Percentiles rank a stretch among this genome's conserved stretches.
Evolutionary conservation across 331 rosid genomes (phyloP).

Genomic region (Phaseolus coccineus): DNA sequence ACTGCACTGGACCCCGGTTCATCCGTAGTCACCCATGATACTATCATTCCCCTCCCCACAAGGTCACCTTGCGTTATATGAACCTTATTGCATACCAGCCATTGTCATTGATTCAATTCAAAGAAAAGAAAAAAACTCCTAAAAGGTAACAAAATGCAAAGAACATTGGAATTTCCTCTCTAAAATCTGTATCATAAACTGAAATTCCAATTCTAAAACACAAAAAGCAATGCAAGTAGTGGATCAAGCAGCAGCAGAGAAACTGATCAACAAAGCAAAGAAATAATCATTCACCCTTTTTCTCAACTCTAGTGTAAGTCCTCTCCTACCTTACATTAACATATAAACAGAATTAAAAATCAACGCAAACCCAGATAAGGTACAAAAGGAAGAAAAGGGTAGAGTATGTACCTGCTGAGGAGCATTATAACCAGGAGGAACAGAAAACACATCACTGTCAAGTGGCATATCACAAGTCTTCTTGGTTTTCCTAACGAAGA

Average conservation of each 20-base stretch:
- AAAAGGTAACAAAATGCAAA: not conserved
- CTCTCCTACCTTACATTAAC: not conserved
- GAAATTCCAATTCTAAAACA: not conserved
- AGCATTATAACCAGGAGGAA: conserved; percentile 77
- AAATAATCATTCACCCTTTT: not conserved
- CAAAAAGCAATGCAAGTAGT: not conserved
- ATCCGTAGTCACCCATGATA: conserved; percentile 78
- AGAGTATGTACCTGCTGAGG: conserved; percentile 69
- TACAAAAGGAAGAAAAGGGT: not conserved
- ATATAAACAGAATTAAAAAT: not conserved
- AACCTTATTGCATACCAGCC: conserved; percentile 58
- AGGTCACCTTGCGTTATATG: conserved; percentile 93
- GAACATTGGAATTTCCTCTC: not conserved
- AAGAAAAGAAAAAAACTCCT: not conserved
- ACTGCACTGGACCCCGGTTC: conserved; percentile 72
- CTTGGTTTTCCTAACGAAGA: conserved; percentile 59
- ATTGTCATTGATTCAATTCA: conserved; percentile 26
- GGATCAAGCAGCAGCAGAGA: not conserved
- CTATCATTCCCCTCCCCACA: conserved; percentile 74
- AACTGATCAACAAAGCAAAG: not conserved
- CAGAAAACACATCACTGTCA: conserved; percentile 69
- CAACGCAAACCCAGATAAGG: not conserved
- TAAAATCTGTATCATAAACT: not conserved
- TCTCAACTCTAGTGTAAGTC: not conserved
- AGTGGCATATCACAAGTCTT: conserved; percentile 67